Evolutionary conservation across 257 asterid species (phyloP), one percentile per base, ranked within the genome.

Genomic region (Handroanthus guayacan): DNA sequence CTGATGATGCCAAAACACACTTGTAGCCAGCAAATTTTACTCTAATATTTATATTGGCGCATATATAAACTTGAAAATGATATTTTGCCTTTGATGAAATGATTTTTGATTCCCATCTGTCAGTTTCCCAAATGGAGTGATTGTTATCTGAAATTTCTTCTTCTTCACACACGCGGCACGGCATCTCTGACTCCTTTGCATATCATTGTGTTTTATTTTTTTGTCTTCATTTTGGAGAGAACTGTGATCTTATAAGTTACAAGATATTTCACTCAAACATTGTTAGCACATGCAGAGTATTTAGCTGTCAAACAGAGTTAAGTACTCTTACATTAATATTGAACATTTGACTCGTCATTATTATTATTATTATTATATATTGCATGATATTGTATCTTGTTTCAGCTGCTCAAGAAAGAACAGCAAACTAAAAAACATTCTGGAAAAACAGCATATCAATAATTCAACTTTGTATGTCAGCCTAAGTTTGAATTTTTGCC

Each of bases 91-190:
- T 34, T 8, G n/a, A 7, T n/a, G 9, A 50, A 2, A 50, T 54
- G 14, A 39, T 38, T 72, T 12, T 62, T 31, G 9, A 41, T 44
- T 47, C 60, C 62, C 58, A 47, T 5, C n/a, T 61, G 69, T 72
- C 77, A 17, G 13, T 44, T 17, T 71, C 44, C 20, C 43, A 71
- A 17, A 18, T 20, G 3, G 20, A 16, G 13, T 41, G 13, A 9
- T 56, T 12, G 14, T 57, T 43, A 38, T 57, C 67, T 71, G 13
- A 71, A 57, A 71, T 45, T 72, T 52, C 69, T 58, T 58, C 77
- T 72, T 38, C 61, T 60, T 45, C 9, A 31, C 36, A 72, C 77
- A 72, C 70, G 62, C 69, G 77, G 20, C 77, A 60, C 48, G 48
- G 20, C 58, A 58, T 57, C 7, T 72, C 58, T 18, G 60, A 16